Evolutionary conservation across 495 filamentous ascomycete genomes (phyloP).

Genomic region (Thozetella sp.): DNA sequence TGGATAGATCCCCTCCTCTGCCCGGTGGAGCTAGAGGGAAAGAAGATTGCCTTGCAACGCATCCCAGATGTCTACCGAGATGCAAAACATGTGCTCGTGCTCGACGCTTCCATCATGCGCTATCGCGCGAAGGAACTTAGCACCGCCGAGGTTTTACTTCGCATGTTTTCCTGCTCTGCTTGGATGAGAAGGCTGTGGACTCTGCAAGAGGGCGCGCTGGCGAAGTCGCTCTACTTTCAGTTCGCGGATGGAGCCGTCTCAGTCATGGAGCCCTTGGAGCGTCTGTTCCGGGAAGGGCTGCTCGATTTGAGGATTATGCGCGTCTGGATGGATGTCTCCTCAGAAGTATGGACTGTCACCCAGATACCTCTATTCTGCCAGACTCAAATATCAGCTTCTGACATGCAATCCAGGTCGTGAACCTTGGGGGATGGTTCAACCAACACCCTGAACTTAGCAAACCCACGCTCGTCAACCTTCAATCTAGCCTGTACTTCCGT

Average conservation of each 20-base stretch:
- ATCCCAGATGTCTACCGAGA: not conserved
- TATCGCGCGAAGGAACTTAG: not conserved
- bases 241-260: not conserved
- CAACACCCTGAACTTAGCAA: not conserved
- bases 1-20: not conserved
- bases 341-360: not conserved
- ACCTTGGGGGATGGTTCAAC: too few relatives aligned
- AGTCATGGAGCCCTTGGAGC: not conserved
- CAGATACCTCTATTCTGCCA: too few relatives aligned
- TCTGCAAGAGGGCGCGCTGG: not conserved
- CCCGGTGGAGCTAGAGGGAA: not conserved
- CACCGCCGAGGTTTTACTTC: not conserved
- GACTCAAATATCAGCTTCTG: too few relatives aligned
- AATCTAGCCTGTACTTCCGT: not conserved
- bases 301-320: not conserved
- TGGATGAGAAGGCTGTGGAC: not conserved
- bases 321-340: not conserved
- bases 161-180: not conserved
- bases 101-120: not conserved
- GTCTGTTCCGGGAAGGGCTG: not conserved
- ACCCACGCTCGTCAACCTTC: not conserved
- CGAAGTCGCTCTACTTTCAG: not conserved
- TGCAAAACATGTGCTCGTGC: not conserved
- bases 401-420: too few relatives aligned
- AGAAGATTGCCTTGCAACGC: not conserved